Conservation (phyloP, 305 asterid genomes). For the Euphrasia arctica region DNA sequence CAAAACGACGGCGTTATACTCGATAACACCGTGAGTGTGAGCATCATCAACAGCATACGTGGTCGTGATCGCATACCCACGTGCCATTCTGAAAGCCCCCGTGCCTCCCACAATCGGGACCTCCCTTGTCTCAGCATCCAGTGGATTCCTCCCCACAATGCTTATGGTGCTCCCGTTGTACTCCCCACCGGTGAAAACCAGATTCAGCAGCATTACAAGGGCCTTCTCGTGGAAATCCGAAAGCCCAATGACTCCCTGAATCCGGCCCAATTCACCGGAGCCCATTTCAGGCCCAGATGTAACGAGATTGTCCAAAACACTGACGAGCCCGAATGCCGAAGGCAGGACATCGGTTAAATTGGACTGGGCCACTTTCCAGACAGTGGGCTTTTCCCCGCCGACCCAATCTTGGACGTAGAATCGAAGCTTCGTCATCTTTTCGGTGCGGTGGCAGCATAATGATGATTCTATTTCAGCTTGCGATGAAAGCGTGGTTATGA, state of each 20-base stretch:
- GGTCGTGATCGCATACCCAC: slow-evolving; percentile 29
- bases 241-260: slow-evolving; percentile 36
- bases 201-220: slow-evolving; percentile 28
- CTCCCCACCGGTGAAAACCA: slow-evolving; percentile 28
- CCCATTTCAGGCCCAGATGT: slow-evolving; percentile 26
- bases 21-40: slow-evolving; percentile 14
- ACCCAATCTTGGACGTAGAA: slow-evolving; percentile 30
- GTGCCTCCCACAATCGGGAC: slow-evolving; percentile 42
- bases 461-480: neutral
- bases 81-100: slow-evolving; percentile 39
- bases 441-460: no score
- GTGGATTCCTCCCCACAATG: slow-evolving; percentile 34
- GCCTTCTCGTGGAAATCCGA: slow-evolving; percentile 28
- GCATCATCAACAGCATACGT: slow-evolving; percentile 12
- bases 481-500: neutral
- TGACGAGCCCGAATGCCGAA: slow-evolving; percentile 23
- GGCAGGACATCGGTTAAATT: slow-evolving; percentile 23
- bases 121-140: slow-evolving; percentile 24
- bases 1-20: slow-evolving; percentile 21
- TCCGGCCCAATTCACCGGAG: slow-evolving; percentile 30
- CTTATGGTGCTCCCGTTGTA: slow-evolving; percentile 36
- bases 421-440: slow-evolving; percentile 26
- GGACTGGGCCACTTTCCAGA: slow-evolving; percentile 29
- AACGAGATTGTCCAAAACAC: slow-evolving; percentile 27
- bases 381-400: slow-evolving; percentile 21